Evolutionary conservation across 2,329 filamentous ascomycete genomes (phyloP), one percentile per base, ranked within the genome.

Genomic region (Colletotrichum scovillei): DNA sequence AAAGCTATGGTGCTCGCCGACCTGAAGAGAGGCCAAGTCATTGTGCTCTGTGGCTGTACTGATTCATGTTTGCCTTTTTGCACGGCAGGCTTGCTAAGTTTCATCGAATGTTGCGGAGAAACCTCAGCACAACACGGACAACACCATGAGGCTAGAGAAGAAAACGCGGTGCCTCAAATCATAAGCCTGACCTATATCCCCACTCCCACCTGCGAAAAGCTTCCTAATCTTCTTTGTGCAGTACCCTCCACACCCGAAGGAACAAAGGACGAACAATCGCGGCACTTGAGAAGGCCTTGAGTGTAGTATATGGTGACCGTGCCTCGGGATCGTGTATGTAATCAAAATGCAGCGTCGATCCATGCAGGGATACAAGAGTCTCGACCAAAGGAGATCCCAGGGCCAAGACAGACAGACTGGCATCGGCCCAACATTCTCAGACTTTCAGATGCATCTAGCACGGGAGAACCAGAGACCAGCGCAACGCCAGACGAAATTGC

Each of bases 61-160:
- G 62, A 66, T 49, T 70, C 56, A 42, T 71, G 60, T 65, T 71
- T 71, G 67, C 28, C 60, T 73, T 63, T 63, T 65, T 16, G 26
- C 11, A n/a, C 19, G 22, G 67, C 53, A 55, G 16, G 30, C 52
- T 53, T 52, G 30, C 22, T 5, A 22, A 63, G 69, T 64, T 69
- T 64, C 59, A 72, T 66, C 60, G 32, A 14, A 57, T 49, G 32
- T 42, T 35, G 9, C 65, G 24, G 53, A 30, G 57, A 24, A 19
- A 42, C 11, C 14, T 30, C 35, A 35, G 49, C 30, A 32, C 11
- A 22, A 35, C 16, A 26, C 24, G 14, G n/a, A 42, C n/a, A 24
- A 52, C 22, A 24, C 32, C 5, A 22, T 24, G 16, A 53, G 42
- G 28, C 28, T 14, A 22, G 19, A 24, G 24, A 14, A n/a, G 26